Evolutionary conservation across 1,139 yeast genomes (phyloP).

Genomic region (Yamadazyma siamensis): DNA sequence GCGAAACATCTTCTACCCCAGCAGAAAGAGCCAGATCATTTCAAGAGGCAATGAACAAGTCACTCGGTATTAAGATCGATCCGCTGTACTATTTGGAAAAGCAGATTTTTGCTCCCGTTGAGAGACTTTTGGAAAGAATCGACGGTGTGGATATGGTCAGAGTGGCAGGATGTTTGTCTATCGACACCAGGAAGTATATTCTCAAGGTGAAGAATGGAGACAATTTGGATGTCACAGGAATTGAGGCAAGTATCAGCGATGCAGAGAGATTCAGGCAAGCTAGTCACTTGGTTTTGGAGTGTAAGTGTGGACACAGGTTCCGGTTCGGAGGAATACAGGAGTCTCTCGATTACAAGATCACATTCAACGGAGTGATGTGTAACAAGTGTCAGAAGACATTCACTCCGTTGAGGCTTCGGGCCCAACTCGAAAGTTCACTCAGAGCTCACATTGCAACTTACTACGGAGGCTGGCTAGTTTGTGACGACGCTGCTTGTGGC

Average conservation of each 20-base stretch:
- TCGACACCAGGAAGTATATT: conserved; percentile 66
- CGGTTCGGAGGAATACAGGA: conserved; percentile 72
- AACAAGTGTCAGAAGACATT: conserved; percentile 53
- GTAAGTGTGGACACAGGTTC: conserved; percentile 63
- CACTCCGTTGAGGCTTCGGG: conserved; percentile 51
- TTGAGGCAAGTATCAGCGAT: conserved; percentile 81
- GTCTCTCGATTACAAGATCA: conserved; percentile 55
- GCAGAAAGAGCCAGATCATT: conserved; percentile 82
- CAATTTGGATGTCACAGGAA: conserved; percentile 54
- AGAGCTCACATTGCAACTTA: conserved; percentile 70
- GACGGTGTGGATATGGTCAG: conserved; percentile 84
- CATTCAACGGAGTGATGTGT: conserved; percentile 73
- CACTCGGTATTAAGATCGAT: conserved; percentile 61
- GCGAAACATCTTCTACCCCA: conserved; percentile 35
- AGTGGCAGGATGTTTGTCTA: conserved; percentile 72
- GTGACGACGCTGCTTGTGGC: conserved; percentile 86
- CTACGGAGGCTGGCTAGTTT: conserved; percentile 80
- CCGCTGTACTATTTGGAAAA: conserved; percentile 76
- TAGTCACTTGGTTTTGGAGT: conserved; percentile 51
- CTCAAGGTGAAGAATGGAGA: conserved; percentile 42
- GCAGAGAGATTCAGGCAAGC: conserved; percentile 75
- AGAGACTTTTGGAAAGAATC: conserved; percentile 78
- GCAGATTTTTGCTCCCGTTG: conserved; percentile 89
- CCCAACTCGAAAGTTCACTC: conserved; percentile 71
- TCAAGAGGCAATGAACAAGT: conserved; percentile 60